Evolutionary conservation across 2,329 filamentous ascomycete genomes (phyloP).

Genomic region (Scedosporium minutisporum): DNA sequence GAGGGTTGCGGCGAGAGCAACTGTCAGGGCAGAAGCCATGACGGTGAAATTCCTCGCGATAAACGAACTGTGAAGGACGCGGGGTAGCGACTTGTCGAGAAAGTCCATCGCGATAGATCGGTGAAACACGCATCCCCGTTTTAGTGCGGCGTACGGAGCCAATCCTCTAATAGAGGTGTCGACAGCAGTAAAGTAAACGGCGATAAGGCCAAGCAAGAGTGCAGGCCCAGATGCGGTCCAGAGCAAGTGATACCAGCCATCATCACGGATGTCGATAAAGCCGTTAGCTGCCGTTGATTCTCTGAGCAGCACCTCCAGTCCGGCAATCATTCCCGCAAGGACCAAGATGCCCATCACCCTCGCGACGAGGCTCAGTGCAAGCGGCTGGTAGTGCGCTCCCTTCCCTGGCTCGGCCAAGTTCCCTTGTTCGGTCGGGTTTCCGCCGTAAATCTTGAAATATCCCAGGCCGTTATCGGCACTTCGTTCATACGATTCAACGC

Average conservation of each 20-base stretch:
- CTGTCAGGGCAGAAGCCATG: slow-evolving; percentile 16
- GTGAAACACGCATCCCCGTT: slow-evolving; percentile 16
- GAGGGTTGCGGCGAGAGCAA: slow-evolving; percentile 19
- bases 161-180: slow-evolving; percentile 23
- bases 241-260: slow-evolving; percentile 20
- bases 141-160: slow-evolving; percentile 22
- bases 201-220: slow-evolving; percentile 17
- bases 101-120: slow-evolving; percentile 22
- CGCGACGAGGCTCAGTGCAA: slow-evolving; percentile 18
- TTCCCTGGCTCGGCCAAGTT: not conserved
- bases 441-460: not conserved
- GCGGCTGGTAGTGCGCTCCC: slow-evolving; percentile 17
- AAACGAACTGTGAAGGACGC: slow-evolving; percentile 2
- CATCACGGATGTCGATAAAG: slow-evolving; percentile 17
- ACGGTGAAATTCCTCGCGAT: slow-evolving; percentile 18
- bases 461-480: slow-evolving; percentile 12
- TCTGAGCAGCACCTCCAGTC: slow-evolving; percentile 23
- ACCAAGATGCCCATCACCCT: slow-evolving; percentile 17
- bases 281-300: slow-evolving; percentile 20
- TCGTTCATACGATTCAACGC: slow-evolving; percentile 25
- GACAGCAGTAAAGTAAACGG: slow-evolving; percentile 19
- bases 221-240: slow-evolving; percentile 25
- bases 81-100: slow-evolving; percentile 16
- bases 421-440: not conserved
- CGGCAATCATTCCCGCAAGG: slow-evolving; percentile 21